A percentile compares a stretch with the other conserved stretches of the same genome.
Evolutionary conservation across 2,329 filamentous ascomycete genomes (phyloP).

Genomic region (Sarocladium brachiariae): DNA sequence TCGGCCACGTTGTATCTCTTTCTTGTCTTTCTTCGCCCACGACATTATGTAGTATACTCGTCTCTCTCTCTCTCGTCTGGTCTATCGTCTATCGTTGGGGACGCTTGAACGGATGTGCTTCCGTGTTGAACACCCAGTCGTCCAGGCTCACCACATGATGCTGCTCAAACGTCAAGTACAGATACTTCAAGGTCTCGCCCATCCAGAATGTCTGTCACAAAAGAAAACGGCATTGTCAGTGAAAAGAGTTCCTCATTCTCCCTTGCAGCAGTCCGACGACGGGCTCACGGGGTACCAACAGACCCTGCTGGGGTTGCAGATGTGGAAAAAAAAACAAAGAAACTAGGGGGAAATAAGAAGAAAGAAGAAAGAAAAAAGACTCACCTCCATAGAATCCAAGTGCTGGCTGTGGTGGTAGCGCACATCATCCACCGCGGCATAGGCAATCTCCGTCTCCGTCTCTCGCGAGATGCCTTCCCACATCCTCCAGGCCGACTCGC

Average conservation of each 20-base stretch:
- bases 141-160: constrained; percentile 59
- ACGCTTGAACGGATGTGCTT: constrained; percentile 43
- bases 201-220: constrained; percentile 57
- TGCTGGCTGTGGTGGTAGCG: constrained; percentile 22
- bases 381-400: constrained; percentile 57
- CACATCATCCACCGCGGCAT: constrained; percentile 35
- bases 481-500: constrained; percentile 42
- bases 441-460: constrained; percentile 36
- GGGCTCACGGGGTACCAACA: too few relatives aligned
- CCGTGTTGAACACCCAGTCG: constrained; percentile 59
- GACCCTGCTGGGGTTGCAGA: too few relatives aligned
- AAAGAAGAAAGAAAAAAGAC: too few relatives aligned
- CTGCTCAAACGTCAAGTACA: constrained; percentile 65
- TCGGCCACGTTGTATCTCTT: too few relatives aligned
- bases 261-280: too few relatives aligned
- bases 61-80: too few relatives aligned
- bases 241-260: too few relatives aligned
- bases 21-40: too few relatives aligned
- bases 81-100: constrained; percentile 15
- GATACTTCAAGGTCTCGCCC: constrained; percentile 72
- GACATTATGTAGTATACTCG: too few relatives aligned
- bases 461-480: constrained; percentile 35
- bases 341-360: too few relatives aligned
- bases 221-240: too few relatives aligned
- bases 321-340: too few relatives aligned